These are phyloP conservation scores for Pelargonium myrrhifolium DNA, from an alignment of 441 rosid species.

Conservation along the genomic window DNA sequence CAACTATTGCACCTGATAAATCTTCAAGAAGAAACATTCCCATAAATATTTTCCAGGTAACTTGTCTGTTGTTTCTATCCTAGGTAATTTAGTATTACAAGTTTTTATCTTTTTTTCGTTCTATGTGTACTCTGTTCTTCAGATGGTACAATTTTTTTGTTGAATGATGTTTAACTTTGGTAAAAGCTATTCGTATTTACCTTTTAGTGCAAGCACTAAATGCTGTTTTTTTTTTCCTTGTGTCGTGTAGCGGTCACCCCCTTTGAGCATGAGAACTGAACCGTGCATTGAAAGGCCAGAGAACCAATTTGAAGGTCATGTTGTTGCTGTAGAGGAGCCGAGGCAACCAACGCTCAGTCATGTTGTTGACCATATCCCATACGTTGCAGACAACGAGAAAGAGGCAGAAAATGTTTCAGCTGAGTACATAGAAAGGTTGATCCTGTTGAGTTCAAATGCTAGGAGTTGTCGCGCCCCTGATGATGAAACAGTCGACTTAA, in stretches of 20 bases:
- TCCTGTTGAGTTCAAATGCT: no score
- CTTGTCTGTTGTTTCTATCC: no score
- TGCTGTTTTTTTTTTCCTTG: not conserved
- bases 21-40: slow-evolving; percentile 61
- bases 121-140: no score
- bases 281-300: slow-evolving; percentile 17
- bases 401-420: slow-evolving; percentile 24
- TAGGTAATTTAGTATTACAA: no score
- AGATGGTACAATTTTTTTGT: no score
- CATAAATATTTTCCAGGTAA: slow-evolving; percentile 55
- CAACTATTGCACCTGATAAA: slow-evolving; percentile 64
- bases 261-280: slow-evolving; percentile 22
- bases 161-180: no score
- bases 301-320: slow-evolving; percentile 19
- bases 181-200: not conserved
- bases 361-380: slow-evolving; percentile 8
- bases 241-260: slow-evolving; percentile 33
- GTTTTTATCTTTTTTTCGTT: no score
- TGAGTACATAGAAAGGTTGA: no score
- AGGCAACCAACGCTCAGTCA: slow-evolving; percentile 12
- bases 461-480: no score
- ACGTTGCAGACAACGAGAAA: slow-evolving; percentile 1
- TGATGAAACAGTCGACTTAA: slow-evolving; percentile 71
- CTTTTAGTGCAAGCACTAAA: not conserved
- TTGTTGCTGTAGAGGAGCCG: slow-evolving; percentile 23